Evolutionary conservation across 2,329 filamentous ascomycete genomes (phyloP), one percentile per base, ranked within the genome.

Genomic region (Hymenoscyphus fructigenus): DNA sequence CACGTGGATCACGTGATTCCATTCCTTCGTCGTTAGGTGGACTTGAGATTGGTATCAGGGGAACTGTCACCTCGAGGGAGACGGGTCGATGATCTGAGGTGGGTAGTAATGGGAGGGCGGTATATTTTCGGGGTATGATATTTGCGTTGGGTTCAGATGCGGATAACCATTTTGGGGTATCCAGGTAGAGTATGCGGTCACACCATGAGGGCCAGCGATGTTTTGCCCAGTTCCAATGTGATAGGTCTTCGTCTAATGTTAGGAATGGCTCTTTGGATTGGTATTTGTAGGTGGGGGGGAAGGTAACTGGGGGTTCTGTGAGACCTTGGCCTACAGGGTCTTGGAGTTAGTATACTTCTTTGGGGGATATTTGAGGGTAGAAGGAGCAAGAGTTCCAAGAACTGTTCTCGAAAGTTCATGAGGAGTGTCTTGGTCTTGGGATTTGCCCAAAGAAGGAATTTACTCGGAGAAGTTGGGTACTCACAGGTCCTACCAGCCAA

Each of bases 251-350:
- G 15, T 75, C 74, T 12, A 70, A 67, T 1, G 77, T 79, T 64
- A 82, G 71, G 29, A 77, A 79, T 15, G 81, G 78, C 7, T 76
- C 75, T 34, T 78, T 72, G 0, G 84, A 76, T 38, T 84, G 83
- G 76, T 95, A 96, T 78, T 99, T 99, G 82, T 99, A 99, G 0
- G 95, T 97, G 0, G 95, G 95, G 1, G 93, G 90, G 73, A 98
- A 99, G 3, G 77, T 78, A 65, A 98, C 87, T 0, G 84, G 80
- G 0, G 88, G 85, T 78, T 99, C 95, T 10, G 80, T 79, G 38
- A 99, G 80, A 4, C 91, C 89, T 68, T 98, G 93, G 28, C n/a
- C n/a, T n/a, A n/a, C n/a, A n/a, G n/a, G n/a, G n/a, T n/a, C n/a
- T n/a, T n/a, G n/a, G n/a, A n/a, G n/a, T n/a, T n/a, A n/a, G n/a